These are phyloP conservation scores for Coniochaeta prunicola DNA, from an alignment of 2,329 filamentous ascomycete genomes.

Conservation along the genomic window DNA sequence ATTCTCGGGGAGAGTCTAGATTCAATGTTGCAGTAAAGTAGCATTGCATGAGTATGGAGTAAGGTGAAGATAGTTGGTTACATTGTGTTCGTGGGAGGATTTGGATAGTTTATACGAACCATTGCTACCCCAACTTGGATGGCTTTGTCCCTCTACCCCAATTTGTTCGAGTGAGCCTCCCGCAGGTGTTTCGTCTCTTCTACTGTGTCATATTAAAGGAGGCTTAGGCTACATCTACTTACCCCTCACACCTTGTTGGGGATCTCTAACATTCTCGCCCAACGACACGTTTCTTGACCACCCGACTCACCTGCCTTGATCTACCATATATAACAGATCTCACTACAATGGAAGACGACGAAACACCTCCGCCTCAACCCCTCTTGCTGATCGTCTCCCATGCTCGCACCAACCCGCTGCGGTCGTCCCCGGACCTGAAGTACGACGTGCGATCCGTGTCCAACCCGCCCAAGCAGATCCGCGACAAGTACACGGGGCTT, in stretches of 20 bases:
- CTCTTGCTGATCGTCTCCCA: not conserved
- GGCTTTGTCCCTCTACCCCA: not conserved
- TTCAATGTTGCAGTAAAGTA: constrained; percentile 72
- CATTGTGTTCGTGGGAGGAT: not conserved
- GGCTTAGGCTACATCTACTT: not conserved
- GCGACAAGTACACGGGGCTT: not conserved
- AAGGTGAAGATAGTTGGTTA: constrained; percentile 9
- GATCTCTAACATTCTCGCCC: not conserved
- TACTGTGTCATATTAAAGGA: not conserved
- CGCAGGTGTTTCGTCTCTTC: not conserved
- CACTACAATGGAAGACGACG: not conserved
- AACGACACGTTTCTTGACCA: not conserved
- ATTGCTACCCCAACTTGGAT: not conserved
- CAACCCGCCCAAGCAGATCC: constrained; percentile 3
- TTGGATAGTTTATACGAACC: not conserved
- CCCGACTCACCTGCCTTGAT: not conserved
- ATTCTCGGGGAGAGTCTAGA: constrained; percentile 87
- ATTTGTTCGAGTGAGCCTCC: not conserved
- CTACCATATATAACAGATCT: not conserved
- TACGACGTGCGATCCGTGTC: not conserved
- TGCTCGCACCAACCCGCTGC: not conserved
- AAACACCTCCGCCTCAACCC: not conserved
- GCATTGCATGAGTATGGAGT: not conserved
- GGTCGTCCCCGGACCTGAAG: not conserved
- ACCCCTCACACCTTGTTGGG: not conserved